Conservation (phyloP, 257 asterid genomes). For the Nicotiana tomentosiformis region DNA sequence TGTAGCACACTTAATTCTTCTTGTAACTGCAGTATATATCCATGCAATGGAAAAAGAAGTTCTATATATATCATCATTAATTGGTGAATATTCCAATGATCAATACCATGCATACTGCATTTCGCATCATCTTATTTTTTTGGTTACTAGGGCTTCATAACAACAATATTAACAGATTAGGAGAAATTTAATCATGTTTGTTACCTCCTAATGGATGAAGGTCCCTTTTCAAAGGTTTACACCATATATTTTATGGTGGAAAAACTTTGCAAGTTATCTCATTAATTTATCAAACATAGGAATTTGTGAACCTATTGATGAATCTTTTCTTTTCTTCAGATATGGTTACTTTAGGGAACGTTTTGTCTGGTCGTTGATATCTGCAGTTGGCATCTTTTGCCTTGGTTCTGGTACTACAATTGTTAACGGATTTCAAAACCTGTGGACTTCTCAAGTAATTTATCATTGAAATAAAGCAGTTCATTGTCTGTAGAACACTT, state of each 20-base stretch:
- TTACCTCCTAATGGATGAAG: too few relatives aligned
- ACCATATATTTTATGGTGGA: not conserved
- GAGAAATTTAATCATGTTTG: too few relatives aligned
- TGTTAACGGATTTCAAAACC: constrained; percentile 82
- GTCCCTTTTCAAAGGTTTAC: too few relatives aligned
- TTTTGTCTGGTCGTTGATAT: constrained; percentile 92
- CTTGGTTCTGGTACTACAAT: constrained; percentile 97
- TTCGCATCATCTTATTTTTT: not conserved
- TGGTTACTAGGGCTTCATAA: not conserved
- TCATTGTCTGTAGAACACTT: constrained; percentile 12
- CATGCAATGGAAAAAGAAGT: not conserved
- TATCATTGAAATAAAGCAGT: constrained; percentile 11
- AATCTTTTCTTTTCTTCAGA: constrained; percentile 35
- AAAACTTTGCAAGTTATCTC: not conserved
- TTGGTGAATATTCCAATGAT: not conserved
- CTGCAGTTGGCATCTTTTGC: constrained; percentile 95
- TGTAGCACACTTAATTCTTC: not conserved
- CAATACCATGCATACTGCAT: not conserved
- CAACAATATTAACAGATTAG: too few relatives aligned
- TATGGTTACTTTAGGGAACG: constrained; percentile 90
- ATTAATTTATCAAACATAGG: not conserved
- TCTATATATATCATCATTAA: not conserved
- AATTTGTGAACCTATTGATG: constrained; percentile 17
- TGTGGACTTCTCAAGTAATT: constrained; percentile 75
- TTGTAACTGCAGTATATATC: not conserved